Percentiles rank a stretch among this genome's conserved stretches.
These are phyloP conservation scores for Aureoboletus auriporus DNA, from an alignment of 768 basidiomycete species.

Conservation along the genomic window DNA sequence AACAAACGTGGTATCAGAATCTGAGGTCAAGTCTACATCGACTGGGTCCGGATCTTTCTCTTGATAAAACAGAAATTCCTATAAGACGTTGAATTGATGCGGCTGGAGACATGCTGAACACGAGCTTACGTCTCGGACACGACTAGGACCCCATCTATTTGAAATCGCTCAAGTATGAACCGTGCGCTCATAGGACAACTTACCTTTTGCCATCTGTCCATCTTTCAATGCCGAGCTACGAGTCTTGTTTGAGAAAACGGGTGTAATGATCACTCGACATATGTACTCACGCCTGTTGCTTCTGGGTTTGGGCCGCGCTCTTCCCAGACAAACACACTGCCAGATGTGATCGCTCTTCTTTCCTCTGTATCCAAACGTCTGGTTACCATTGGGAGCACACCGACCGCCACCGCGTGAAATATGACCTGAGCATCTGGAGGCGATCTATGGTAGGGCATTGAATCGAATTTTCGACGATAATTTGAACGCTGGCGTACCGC, in stretches of 20 bases:
- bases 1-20: constrained; percentile 50
- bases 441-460: constrained; percentile 32
- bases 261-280: neutral
- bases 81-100: constrained; percentile 5
- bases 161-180: neutral
- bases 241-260: constrained; percentile 2
- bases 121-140: constrained; percentile 64
- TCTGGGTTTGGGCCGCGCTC: constrained; percentile 69
- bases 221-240: constrained; percentile 68
- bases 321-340: constrained; percentile 81
- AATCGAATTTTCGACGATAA: neutral
- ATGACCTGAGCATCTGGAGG: constrained; percentile 67
- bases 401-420: constrained; percentile 65
- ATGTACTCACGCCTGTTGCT: constrained; percentile 53
- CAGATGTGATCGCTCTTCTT: constrained; percentile 62
- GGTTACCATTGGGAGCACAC: constrained; percentile 60
- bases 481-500: constrained; percentile 16
- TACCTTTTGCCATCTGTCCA: constrained; percentile 72
- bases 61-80: constrained; percentile 79
- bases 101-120: neutral
- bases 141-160: constrained; percentile 70
- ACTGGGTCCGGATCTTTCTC: constrained; percentile 56
- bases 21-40: constrained; percentile 46
- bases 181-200: neutral
- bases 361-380: constrained; percentile 76